Evolutionary conservation across 371 early-diverging fungal genomes (phyloP).

Genomic region (Zopfochytrium polystomum): DNA sequence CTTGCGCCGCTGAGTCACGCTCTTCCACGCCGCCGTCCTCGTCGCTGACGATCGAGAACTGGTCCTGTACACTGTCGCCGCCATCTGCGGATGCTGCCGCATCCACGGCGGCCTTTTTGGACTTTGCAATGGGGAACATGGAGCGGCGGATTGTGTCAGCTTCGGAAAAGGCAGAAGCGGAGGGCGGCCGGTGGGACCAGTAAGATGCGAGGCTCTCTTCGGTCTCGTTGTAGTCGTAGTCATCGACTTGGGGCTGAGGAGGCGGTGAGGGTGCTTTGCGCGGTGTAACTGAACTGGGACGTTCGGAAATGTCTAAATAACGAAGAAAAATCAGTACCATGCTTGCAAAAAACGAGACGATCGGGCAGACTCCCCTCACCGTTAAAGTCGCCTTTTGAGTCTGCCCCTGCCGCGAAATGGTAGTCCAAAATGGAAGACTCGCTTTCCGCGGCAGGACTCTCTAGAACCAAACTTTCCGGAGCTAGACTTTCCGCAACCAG

Average conservation of each 20-base stretch:
- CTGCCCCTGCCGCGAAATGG: background rate
- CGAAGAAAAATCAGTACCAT: background rate
- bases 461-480: background rate
- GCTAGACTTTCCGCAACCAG: conserved; percentile 23
- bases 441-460: background rate
- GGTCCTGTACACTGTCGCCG: background rate
- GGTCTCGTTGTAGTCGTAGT: background rate
- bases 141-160: background rate
- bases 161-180: background rate
- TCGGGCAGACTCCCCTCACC: background rate
- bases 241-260: too few species aligned
- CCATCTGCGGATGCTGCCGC: background rate
- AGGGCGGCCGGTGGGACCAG: background rate
- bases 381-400: background rate
- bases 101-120: background rate
- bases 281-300: conserved; percentile 7
- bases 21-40: background rate
- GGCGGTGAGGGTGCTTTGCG: background rate
- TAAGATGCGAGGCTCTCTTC: background rate
- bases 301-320: conserved; percentile 6
- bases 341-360: background rate
- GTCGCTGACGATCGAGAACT: background rate
- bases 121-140: background rate
- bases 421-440: background rate
- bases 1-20: background rate